Conservation (phyloP, 2,329 filamentous ascomycete species). For the Fonsecaea pugnacius region DNA sequence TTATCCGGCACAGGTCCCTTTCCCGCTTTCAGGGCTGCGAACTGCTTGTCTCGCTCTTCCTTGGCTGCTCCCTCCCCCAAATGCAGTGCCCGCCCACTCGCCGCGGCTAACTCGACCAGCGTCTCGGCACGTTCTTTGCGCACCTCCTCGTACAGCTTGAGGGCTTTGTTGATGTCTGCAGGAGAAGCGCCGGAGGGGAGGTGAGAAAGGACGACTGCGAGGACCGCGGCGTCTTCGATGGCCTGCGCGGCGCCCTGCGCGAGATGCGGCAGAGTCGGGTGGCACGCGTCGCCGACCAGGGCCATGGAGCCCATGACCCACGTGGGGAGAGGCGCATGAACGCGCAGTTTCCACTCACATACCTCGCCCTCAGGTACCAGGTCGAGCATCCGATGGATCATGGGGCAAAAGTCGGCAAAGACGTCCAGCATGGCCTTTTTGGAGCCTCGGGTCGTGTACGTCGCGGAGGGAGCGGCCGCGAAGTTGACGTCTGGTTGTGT, state of each 20-base stretch:
- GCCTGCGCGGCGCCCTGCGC: conserved; percentile 69
- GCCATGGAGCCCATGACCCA: conserved; percentile 62
- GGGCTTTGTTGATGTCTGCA: conserved; percentile 56
- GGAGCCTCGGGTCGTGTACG: conserved; percentile 66
- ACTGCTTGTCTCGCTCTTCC: conserved; percentile 62
- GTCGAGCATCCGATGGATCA: conserved; percentile 64
- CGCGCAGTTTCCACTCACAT: conserved; percentile 68
- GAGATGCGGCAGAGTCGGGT: conserved; percentile 67
- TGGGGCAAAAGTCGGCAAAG: conserved; percentile 65
- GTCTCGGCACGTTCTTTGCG: conserved; percentile 62
- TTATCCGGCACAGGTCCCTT: conserved; percentile 64
- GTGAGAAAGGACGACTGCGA: conserved; percentile 57
- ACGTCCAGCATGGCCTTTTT: conserved; percentile 65
- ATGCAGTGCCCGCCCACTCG: conserved; percentile 59
- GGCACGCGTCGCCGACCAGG: conserved; percentile 64
- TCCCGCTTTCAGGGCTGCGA: conserved; percentile 57
- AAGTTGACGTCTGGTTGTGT: conserved; percentile 65
- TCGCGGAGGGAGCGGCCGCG: conserved; percentile 61
- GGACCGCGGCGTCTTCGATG: conserved; percentile 65
- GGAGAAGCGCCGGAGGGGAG: conserved; percentile 49
- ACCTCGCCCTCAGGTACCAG: conserved; percentile 68
- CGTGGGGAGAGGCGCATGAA: conserved; percentile 64
- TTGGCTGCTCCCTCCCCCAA: conserved; percentile 63
- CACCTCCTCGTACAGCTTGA: conserved; percentile 61
- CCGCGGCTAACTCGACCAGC: conserved; percentile 61